phyloP scores from a whole-genome alignment of 495 filamentous ascomycete species.

The Lasiosphaeria miniovina region DNA sequence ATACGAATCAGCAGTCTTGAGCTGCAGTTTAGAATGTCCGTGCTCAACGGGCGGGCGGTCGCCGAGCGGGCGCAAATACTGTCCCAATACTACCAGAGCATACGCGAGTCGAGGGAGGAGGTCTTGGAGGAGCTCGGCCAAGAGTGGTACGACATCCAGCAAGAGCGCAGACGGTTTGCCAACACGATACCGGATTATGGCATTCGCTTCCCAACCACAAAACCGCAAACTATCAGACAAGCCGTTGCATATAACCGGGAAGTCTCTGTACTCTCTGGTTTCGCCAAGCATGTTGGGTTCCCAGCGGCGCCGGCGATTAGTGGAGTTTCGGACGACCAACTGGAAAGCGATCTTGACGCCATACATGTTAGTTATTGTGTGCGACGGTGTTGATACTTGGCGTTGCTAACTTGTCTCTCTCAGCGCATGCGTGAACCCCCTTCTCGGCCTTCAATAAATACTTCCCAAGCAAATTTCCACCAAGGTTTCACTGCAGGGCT shows the following conservation, averaged over 20 bases:
- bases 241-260: conserved; percentile 91
- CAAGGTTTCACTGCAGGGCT: conserved; percentile 33
- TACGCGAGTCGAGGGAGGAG: conserved; percentile 75
- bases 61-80: conserved; percentile 80
- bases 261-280: conserved; percentile 82
- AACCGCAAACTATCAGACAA: conserved; percentile 68
- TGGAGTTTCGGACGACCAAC: conserved; percentile 65
- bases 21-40: conserved; percentile 66
- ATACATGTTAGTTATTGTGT: conserved; percentile 71
- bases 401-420: conserved; percentile 19
- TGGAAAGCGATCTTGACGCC: conserved; percentile 81
- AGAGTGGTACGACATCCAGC: conserved; percentile 86
- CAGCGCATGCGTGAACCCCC: conserved; percentile 38
- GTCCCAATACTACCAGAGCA: conserved; percentile 79
- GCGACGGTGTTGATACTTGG: background rate
- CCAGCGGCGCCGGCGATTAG: conserved; percentile 85
- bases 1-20: conserved; percentile 69
- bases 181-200: conserved; percentile 76
- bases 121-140: conserved; percentile 77
- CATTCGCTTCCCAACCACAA: conserved; percentile 67
- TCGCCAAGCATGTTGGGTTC: conserved; percentile 93
- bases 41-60: conserved; percentile 67
- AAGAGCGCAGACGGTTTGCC: conserved; percentile 80
- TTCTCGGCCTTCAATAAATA: conserved; percentile 12
- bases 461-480: conserved; percentile 20